Percentiles rank a stretch among this genome's conserved stretches.
These are phyloP conservation scores for Luzula sylvatica DNA, from an alignment of 176 grass and related monocot genomes.

Conservation along the genomic window DNA sequence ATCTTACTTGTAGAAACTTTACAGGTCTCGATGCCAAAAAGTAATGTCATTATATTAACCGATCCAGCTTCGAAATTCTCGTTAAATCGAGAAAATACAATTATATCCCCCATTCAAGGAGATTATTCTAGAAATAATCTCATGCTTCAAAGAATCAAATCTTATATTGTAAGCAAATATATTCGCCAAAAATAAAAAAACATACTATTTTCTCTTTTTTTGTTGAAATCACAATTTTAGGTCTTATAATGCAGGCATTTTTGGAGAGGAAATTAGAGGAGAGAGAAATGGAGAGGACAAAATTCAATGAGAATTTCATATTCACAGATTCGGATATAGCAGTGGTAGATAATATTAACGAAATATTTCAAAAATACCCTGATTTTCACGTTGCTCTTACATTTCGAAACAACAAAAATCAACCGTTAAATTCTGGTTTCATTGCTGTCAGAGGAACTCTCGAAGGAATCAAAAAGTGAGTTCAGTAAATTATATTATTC, in stretches of 20 bases:
- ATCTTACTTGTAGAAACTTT: slow-evolving; percentile 75
- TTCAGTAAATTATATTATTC: too few species aligned
- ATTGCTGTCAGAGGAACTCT: slow-evolving; percentile 65
- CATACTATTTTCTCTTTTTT: background rate
- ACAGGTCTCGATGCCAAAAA: slow-evolving; percentile 82
- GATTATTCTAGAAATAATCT: slow-evolving; percentile 76
- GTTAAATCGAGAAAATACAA: slow-evolving; percentile 32
- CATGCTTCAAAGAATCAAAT: slow-evolving; percentile 92
- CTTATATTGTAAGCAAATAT: slow-evolving; percentile 72
- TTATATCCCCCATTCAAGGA: slow-evolving; percentile 51
- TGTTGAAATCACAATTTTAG: background rate
- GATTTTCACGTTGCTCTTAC: slow-evolving; percentile 76
- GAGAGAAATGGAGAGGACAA: slow-evolving; percentile 21
- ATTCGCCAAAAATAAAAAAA: background rate
- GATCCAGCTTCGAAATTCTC: slow-evolving; percentile 57
- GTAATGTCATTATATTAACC: slow-evolving; percentile 74
- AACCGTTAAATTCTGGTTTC: slow-evolving; percentile 92
- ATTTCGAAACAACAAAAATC: slow-evolving; percentile 86
- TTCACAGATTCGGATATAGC: slow-evolving; percentile 83
- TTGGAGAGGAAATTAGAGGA: slow-evolving; percentile 48
- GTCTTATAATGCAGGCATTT: slow-evolving; percentile 48
- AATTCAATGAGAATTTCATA: slow-evolving; percentile 34
- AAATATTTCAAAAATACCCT: slow-evolving; percentile 67
- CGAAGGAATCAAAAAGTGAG: slow-evolving; percentile 59
- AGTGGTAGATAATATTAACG: slow-evolving; percentile 59